Base-by-base conservation (phyloP, 176 grass and related monocot genomes). In the Oryza rufipogon region DNA sequence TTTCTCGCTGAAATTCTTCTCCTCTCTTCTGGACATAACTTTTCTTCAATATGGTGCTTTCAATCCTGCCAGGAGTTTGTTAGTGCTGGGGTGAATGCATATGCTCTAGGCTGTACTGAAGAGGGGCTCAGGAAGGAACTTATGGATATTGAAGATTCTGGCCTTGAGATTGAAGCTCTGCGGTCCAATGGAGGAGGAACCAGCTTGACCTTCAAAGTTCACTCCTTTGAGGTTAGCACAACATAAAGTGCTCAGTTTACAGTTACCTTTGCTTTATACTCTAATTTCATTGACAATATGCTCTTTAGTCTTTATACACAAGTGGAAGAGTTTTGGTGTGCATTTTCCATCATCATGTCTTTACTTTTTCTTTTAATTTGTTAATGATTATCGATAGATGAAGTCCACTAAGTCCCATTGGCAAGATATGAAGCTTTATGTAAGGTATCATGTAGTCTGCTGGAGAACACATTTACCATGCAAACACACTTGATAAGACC, bases 91-190 rank as follows among this genome's bases (percentile, higher is more conserved):
- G 96, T 94, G 70, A 93, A 95, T 60, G 93, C 96, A 72, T 98
- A 98, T 85, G 87, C 93, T 47, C 89, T 98, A 64, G 93, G 96
- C 6, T 98, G 96, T 91, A 94, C 96, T 23, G 93, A 94, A 80
- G 93, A 98, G 83, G 93, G 93, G 60, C 80, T 98, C 76, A 94
- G 92, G 77, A 94, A 89, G 74, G 96, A 98, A 84, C 91, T 98
- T 85, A 79, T 91, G 54, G 84, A 92, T 77, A 85, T 98, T 9
- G 90, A 86, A 81, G 93, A 90, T 90, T 96, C 93, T 68, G 93
- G 79, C 82, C 41, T 83, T 13, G 86, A 92, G 85, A 93, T 95
- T 68, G 91, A 94, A 92, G 93, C 81, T 68, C 82, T 95, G 54
- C 83, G 77, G 42, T 87, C 90, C 64, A 84, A 79, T 78, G 85